Evolutionary conservation across 257 asterid genomes (phyloP).

Genomic region (Nicotiana knightiana): DNA sequence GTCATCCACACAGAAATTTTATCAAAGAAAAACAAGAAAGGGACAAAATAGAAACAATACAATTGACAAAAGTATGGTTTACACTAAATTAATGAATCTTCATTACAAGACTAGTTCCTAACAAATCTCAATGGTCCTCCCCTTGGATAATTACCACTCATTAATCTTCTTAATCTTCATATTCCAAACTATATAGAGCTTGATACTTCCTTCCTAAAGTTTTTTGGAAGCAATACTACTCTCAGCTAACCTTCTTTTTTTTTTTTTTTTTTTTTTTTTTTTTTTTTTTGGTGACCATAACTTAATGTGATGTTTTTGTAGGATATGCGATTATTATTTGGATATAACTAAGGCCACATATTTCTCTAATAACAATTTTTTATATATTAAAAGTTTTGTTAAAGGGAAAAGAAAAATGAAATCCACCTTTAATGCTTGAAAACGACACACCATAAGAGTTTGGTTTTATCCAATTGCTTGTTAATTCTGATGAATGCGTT

Average conservation of each 20-base stretch:
- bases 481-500: neutral
- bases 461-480: neutral
- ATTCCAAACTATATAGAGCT: conserved; percentile 13
- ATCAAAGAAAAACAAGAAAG: conserved; percentile 26
- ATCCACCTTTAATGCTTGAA: neutral
- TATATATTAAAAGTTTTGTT: no score
- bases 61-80: conserved; percentile 34
- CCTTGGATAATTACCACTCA: neutral
- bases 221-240: conserved; percentile 13
- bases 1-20: conserved; percentile 29
- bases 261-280: neutral
- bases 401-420: neutral
- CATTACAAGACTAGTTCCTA: conserved; percentile 45
- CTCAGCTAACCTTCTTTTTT: conserved; percentile 1
- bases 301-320: neutral
- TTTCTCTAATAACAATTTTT: no score
- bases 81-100: conserved; percentile 19
- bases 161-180: neutral
- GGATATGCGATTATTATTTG: neutral
- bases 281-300: conserved; percentile 4
- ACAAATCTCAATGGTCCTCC: conserved; percentile 20
- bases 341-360: neutral
- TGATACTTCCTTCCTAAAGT: conserved; percentile 24
- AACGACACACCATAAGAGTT: neutral
- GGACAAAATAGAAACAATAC: conserved; percentile 36